Evolutionary conservation across 805 yeast genomes (phyloP).

Genomic region (Teunomyces pallodes): DNA sequence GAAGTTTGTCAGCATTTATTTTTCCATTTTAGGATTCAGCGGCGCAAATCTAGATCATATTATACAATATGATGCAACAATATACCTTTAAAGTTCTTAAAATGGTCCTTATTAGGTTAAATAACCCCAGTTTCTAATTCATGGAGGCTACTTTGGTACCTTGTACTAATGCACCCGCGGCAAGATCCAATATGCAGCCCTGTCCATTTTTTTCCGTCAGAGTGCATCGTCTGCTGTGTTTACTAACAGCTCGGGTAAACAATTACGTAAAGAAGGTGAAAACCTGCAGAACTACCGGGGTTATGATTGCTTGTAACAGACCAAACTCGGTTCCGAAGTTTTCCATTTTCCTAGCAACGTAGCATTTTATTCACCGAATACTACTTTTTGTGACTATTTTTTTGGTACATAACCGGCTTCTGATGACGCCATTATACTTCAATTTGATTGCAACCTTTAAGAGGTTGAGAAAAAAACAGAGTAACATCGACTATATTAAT

Average conservation of each 20-base stretch:
- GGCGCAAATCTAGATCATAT: not conserved
- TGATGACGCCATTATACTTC: no score
- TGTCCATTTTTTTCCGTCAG: not conserved
- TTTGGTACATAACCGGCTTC: no score
- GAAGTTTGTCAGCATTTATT: not conserved
- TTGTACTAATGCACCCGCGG: not conserved
- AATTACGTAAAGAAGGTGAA: not conserved
- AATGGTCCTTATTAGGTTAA: no score
- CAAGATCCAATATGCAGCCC: not conserved
- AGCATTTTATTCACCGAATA: not conserved
- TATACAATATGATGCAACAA: not conserved
- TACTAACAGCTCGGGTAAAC: not conserved
- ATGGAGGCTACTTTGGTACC: not conserved
- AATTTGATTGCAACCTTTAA: no score
- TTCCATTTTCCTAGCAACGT: no score
- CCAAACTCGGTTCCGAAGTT: not conserved
- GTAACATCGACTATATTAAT: not conserved
- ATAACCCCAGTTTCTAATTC: not conserved
- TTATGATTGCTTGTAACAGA: not conserved
- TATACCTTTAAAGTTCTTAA: no score
- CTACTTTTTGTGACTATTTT: not conserved
- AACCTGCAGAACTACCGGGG: not conserved
- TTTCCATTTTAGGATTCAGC: not conserved
- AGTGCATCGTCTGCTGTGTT: not conserved
- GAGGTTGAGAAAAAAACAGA: not conserved